Evolutionary conservation across 2,329 filamentous ascomycete species (phyloP).

Genomic region (Xylogone sp.): DNA sequence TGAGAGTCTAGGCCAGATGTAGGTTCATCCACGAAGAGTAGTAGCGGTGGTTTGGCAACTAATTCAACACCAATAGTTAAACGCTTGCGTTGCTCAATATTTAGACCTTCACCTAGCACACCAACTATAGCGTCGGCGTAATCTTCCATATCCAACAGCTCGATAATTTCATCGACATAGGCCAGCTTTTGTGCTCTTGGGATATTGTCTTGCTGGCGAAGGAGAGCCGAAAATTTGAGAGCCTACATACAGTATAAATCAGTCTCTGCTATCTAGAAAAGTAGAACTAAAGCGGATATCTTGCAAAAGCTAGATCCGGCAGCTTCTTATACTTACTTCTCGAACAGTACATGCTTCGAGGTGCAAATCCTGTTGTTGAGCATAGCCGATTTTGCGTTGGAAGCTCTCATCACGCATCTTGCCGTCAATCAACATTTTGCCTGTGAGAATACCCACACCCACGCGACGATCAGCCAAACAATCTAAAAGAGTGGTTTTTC

Average conservation of each 20-base stretch:
- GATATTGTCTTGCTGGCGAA: slow-evolving; percentile 76
- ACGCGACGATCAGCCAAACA: slow-evolving; percentile 72
- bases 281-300: slow-evolving; percentile 75
- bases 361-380: slow-evolving; percentile 91
- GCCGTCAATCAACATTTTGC: slow-evolving; percentile 60
- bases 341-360: slow-evolving; percentile 80
- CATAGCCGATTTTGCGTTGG: slow-evolving; percentile 89
- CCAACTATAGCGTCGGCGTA: slow-evolving; percentile 91
- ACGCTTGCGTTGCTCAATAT: slow-evolving; percentile 68
- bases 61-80: slow-evolving; percentile 96
- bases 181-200: slow-evolving; percentile 74
- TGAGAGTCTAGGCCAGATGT: slow-evolving; percentile 93
- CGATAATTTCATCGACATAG: slow-evolving; percentile 90
- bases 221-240: slow-evolving; percentile 77
- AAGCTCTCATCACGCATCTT: slow-evolving; percentile 55
- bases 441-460: slow-evolving; percentile 84
- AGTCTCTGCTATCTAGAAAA: slow-evolving; percentile 76
- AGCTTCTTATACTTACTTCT: background rate
- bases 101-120: slow-evolving; percentile 82
- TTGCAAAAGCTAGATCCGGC: no score
- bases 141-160: slow-evolving; percentile 83
- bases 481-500: slow-evolving; percentile 82
- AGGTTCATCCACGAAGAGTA: slow-evolving; percentile 92
- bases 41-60: slow-evolving; percentile 82
- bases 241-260: slow-evolving; percentile 46